A percentile compares a stretch with the other conserved stretches of the same genome.
Conservation (phyloP, 1,139 yeast genomes). For the Pneumocystis carinii region DNA sequence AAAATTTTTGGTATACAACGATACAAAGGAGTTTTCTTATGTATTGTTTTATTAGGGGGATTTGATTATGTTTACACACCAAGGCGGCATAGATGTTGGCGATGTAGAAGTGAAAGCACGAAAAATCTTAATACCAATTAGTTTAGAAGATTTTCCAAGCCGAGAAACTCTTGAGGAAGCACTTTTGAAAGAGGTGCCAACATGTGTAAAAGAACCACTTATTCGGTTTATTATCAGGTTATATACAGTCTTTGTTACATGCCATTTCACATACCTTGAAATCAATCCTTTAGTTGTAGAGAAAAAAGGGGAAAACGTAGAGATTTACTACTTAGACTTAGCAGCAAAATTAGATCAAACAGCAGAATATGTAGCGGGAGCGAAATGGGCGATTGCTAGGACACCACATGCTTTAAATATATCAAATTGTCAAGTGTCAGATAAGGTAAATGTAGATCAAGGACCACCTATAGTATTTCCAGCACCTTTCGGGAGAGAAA, state of each 20-base stretch:
- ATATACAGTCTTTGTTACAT: conserved; percentile 34
- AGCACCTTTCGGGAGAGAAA: conserved; percentile 35
- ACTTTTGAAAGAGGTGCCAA: conserved; percentile 29
- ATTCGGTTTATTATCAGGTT: conserved; percentile 33
- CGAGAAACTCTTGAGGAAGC: conserved; percentile 23
- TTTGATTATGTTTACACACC: conserved; percentile 35
- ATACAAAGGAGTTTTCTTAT: neutral
- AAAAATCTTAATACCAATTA: conserved; percentile 31
- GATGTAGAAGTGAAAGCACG: conserved; percentile 35
- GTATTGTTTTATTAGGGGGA: conserved; percentile 22
- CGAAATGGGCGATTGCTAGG: conserved; percentile 35
- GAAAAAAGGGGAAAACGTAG: conserved; percentile 28
- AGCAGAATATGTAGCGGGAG: conserved; percentile 36
- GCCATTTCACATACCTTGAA: conserved; percentile 34
- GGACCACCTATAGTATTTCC: conserved; percentile 38
- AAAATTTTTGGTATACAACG: neutral
- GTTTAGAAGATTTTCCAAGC: conserved; percentile 30
- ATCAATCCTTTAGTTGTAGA: conserved; percentile 34
- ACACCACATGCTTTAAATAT: conserved; percentile 31
- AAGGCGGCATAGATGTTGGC: conserved; percentile 37
- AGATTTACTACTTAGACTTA: conserved; percentile 33
- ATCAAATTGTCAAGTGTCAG: conserved; percentile 12
- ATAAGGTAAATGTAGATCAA: conserved; percentile 25
- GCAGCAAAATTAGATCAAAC: conserved; percentile 37
- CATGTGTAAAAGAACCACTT: conserved; percentile 28